A percentile compares a stretch with the other conserved stretches of the same genome.
These are phyloP conservation scores for Calocybe indica DNA, from an alignment of 768 basidiomycete species.

Conservation along the genomic window DNA sequence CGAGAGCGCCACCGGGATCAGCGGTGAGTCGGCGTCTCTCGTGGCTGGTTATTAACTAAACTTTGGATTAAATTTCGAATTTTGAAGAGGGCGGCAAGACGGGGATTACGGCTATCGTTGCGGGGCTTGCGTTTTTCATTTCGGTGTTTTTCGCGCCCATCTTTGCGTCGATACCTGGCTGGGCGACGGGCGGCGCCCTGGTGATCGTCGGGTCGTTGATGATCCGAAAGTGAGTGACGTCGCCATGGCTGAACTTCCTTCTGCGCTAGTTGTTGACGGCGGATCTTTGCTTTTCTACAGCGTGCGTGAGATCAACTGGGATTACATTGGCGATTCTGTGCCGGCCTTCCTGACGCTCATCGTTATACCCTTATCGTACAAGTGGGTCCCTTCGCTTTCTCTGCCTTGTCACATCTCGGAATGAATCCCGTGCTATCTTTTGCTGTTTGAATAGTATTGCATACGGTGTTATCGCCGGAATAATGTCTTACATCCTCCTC, in stretches of 20 bases:
- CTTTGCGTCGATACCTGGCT: conserved; percentile 80
- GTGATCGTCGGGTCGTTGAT: conserved; percentile 85
- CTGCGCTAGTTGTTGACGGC: neutral
- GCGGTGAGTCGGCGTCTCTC: conserved; percentile 34
- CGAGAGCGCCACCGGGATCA: conserved; percentile 78
- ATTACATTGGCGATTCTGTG: conserved; percentile 81
- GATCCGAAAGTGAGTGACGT: conserved; percentile 65
- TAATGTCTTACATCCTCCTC: conserved; percentile 63
- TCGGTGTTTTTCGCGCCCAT: conserved; percentile 86
- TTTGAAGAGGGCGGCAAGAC: conserved; percentile 81
- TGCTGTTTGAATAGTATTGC: conserved; percentile 54
- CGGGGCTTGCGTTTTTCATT: conserved; percentile 73
- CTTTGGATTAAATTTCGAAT: too few relatives aligned
- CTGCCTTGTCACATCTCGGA: neutral
- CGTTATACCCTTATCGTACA: conserved; percentile 74
- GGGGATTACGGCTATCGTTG: conserved; percentile 71
- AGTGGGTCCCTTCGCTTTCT: conserved; percentile 34
- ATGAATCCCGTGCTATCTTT: neutral
- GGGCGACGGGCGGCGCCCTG: conserved; percentile 85
- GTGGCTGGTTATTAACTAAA: neutral
- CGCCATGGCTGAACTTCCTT: neutral
- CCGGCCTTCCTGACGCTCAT: conserved; percentile 82
- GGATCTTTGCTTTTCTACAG: conserved; percentile 22
- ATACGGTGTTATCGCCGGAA: conserved; percentile 82
- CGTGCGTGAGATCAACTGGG: conserved; percentile 84